Base-by-base conservation (phyloP, 2,329 filamentous ascomycete species). In the Fusarium nygamai region DNA sequence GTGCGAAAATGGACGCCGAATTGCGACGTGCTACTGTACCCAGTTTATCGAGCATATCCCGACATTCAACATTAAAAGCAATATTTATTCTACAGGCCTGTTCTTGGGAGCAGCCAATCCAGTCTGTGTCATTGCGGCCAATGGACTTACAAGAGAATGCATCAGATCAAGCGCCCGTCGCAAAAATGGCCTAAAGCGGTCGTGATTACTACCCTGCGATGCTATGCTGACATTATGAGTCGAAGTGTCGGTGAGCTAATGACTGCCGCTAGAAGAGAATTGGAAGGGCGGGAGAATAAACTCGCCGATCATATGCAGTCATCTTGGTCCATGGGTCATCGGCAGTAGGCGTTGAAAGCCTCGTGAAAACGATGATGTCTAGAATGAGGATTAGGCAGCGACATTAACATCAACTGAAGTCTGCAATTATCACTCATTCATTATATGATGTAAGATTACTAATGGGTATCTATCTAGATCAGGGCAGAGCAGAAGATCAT, bases 1-100 rank as follows among this genome's bases (percentile, higher is more conserved):
- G 29, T 16, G 16, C 60, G 51, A 59, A 33, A 22, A 31, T 17
- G 12, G 22, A 22, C 24, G 41, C 36, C 33, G 51, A 38, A 24
- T 59, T 56, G 19, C 29, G 19, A n/a, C 19, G 8, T 59, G 41
- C 56, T 59, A 59, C 56, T 59, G 56, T 59, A 59, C 41, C 56
- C 56, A 29, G 31, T 20, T 11, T 5, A 22, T 41, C 11, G 1
- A 33, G 20, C 10, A 24, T 4, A 8, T 19, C 12, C 57, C 56
- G 56, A 29, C 41, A 34, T 29, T 59, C 47, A 29, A 57, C 46
- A 29, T 48, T 6, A 31, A 31, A 31, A 48, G 27, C 46, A 33
- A 33, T 5, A 31, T 2, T 19, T 31, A 22, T 19, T 31, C 0
- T n/a, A n/a, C 47, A 31, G 14, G 14, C 0, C 6, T 5, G 3